These are phyloP conservation scores for Hyphodiscus hymeniophilus DNA, from an alignment of 495 filamentous ascomycete genomes.

Conservation along the genomic window DNA sequence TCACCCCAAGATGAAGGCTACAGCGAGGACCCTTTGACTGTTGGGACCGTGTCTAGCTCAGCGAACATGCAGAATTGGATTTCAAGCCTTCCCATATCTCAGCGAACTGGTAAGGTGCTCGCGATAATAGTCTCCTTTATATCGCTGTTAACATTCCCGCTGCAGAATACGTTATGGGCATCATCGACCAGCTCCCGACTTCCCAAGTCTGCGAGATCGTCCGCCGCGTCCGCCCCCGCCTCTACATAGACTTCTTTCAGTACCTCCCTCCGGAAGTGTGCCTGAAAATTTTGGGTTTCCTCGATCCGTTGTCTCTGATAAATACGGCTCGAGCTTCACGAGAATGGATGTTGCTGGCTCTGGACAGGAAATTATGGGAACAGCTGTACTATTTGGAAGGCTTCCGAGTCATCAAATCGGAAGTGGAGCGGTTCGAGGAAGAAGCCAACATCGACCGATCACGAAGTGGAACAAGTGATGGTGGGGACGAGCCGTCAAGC, in stretches of 20 bases:
- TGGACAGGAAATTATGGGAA: constrained; percentile 82
- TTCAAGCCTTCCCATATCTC: constrained; percentile 32
- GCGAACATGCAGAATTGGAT: constrained; percentile 27
- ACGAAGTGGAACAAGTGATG: background rate
- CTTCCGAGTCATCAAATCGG: constrained; percentile 63
- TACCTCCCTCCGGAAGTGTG: constrained; percentile 84
- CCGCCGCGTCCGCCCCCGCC: constrained; percentile 62
- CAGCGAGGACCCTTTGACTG: constrained; percentile 46
- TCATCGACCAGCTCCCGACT: constrained; percentile 68
- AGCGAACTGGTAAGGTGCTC: constrained; percentile 37
- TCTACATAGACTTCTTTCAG: constrained; percentile 85
- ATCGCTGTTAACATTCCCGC: background rate
- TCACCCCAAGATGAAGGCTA: constrained; percentile 47
- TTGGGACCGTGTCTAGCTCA: constrained; percentile 5
- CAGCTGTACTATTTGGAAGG: constrained; percentile 74
- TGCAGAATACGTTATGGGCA: constrained; percentile 50
- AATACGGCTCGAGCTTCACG: constrained; percentile 70
- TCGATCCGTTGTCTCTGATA: constrained; percentile 68
- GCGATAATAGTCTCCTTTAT: background rate
- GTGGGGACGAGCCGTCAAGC: constrained; percentile 14
- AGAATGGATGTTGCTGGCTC: constrained; percentile 71
- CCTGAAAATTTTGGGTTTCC: constrained; percentile 77
- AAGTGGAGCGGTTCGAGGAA: constrained; percentile 61
- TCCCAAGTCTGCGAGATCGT: constrained; percentile 71
- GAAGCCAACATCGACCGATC: constrained; percentile 34